Percentiles rank a stretch among this genome's conserved stretches.
Evolutionary conservation across 805 yeast genomes (phyloP).

Genomic region (Lipomyces yamadae): DNA sequence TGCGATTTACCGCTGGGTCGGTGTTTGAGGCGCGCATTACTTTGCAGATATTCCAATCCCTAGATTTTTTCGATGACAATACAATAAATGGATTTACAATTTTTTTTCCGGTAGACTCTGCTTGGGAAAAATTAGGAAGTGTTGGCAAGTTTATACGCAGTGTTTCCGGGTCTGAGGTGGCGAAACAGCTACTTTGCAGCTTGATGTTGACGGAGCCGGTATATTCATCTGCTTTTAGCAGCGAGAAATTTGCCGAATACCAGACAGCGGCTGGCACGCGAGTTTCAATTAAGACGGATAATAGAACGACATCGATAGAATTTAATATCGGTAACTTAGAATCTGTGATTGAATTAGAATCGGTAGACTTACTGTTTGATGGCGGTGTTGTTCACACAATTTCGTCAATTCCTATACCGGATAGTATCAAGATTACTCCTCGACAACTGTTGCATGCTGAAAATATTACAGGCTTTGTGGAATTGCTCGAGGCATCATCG

Average conservation of each 20-base stretch:
- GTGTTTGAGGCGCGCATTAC: constrained; percentile 11
- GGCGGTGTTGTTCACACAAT: constrained; percentile 32
- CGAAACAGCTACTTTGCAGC: constrained; percentile 19
- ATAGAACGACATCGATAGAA: neutral
- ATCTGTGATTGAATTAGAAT: neutral
- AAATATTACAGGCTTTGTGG: constrained; percentile 19
- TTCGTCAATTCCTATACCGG: constrained; percentile 29
- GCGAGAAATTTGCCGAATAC: neutral
- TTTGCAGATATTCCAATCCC: constrained; percentile 5
- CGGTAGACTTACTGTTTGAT: constrained; percentile 21
- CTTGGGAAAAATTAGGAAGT: constrained; percentile 31
- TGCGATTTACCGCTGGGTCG: constrained; percentile 21
- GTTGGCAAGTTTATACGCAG: constrained; percentile 8
- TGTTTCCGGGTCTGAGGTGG: constrained; percentile 7
- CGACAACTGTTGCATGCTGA: constrained; percentile 27
- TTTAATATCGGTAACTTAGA: constrained; percentile 10
- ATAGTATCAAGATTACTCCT: constrained; percentile 27
- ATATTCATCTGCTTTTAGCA: constrained; percentile 14
- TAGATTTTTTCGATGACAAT: constrained; percentile 23
- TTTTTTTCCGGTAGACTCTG: constrained; percentile 28
- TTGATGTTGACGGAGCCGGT: constrained; percentile 29
- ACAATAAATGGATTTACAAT: constrained; percentile 20
- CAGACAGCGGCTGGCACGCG: constrained; percentile 26
- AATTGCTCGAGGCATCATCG: constrained; percentile 22
- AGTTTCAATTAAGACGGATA: constrained; percentile 10